Base-by-base conservation (phyloP, 148 eudicot genomes). In the Rhododendron griersonianum region DNA sequence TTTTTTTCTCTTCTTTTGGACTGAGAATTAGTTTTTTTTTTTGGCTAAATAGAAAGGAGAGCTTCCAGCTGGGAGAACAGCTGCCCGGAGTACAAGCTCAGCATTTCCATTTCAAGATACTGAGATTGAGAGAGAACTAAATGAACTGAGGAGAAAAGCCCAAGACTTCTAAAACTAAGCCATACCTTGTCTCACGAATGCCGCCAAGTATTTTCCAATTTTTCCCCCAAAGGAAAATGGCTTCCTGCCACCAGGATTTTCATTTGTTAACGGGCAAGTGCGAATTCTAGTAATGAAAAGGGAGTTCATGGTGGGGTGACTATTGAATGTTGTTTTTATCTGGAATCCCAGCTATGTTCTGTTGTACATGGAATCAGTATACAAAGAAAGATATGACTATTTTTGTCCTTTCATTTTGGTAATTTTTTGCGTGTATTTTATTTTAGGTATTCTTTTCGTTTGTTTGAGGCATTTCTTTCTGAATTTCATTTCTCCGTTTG, bases 21-120 rank as follows among this genome's bases (percentile, higher is more conserved):
- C 18, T 51, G 37, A 14, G 11, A 48, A 16, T 51, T 15, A 18
- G n/a, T 37, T 57, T 57, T 16, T 16, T 25, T 74, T 16, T 39
- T 59, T 59, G 28, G 73, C 76, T 69, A 47, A 81, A 75, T 92
- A 95, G 99, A 94, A 94, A 87, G 98, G 98, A 87, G 99, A 97
- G 83, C 94, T 97, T 35, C 99, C 99, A 55, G 95, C 98, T 2
- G 99, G 99, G 80, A 94, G 99, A 92, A 90, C 91, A 2, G 84
- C 89, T 5, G 91, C 86, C 84, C 84, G 92, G 44, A 91, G 90
- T 85, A 84, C 92, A 59, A 92, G 82, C 73, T 50, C 95, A 8
- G 35, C 92, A 69, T 88, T 89, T 28, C 92, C 95, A 80, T 93
- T 93, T 83, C 90, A 84, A 85, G 99, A 96, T 87, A 78, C 90